A percentile compares a stretch with the other conserved stretches of the same genome.
These are phyloP conservation scores for Cladophialophora psammophila DNA, from an alignment of 2,329 filamentous ascomycete genomes.

Conservation along the genomic window DNA sequence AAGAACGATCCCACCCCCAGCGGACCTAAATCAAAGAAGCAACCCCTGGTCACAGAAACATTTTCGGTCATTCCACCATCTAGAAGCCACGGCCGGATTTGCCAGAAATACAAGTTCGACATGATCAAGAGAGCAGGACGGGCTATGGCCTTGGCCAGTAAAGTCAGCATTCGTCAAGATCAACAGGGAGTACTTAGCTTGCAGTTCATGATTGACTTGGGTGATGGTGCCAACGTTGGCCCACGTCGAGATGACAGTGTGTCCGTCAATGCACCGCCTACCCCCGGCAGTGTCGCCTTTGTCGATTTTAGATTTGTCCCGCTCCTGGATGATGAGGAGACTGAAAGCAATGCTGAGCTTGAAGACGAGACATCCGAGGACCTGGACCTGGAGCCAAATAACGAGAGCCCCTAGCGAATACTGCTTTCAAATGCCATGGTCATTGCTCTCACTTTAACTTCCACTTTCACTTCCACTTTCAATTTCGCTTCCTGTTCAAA, in stretches of 20 bases:
- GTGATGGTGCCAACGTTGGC: constrained; percentile 53
- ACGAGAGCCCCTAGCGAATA: neutral
- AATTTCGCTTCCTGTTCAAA: neutral
- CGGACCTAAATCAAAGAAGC: constrained; percentile 43
- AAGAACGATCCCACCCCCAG: constrained; percentile 49
- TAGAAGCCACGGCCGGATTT: constrained; percentile 66
- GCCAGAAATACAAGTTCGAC: constrained; percentile 85
- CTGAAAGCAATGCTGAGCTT: constrained; percentile 43
- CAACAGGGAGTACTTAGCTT: constrained; percentile 88
- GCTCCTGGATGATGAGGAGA: constrained; percentile 53
- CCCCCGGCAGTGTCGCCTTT: constrained; percentile 44
- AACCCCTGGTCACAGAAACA: constrained; percentile 56
- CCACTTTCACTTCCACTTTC: neutral
- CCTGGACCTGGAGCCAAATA: constrained; percentile 9
- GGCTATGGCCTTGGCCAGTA: constrained; percentile 92
- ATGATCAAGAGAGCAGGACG: constrained; percentile 84
- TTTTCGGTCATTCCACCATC: constrained; percentile 65
- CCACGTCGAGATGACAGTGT: constrained; percentile 27
- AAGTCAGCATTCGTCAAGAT: constrained; percentile 90
- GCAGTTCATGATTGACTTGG: constrained; percentile 94
- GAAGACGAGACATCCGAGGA: constrained; percentile 23
- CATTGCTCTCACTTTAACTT: neutral
- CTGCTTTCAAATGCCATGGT: neutral
- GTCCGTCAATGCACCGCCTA: constrained; percentile 25
- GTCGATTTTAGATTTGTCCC: constrained; percentile 58